Evolutionary conservation across 2,329 filamentous ascomycete genomes (phyloP), one percentile per base, ranked within the genome.

Genomic region (Pseudofabraea citricarpa): DNA sequence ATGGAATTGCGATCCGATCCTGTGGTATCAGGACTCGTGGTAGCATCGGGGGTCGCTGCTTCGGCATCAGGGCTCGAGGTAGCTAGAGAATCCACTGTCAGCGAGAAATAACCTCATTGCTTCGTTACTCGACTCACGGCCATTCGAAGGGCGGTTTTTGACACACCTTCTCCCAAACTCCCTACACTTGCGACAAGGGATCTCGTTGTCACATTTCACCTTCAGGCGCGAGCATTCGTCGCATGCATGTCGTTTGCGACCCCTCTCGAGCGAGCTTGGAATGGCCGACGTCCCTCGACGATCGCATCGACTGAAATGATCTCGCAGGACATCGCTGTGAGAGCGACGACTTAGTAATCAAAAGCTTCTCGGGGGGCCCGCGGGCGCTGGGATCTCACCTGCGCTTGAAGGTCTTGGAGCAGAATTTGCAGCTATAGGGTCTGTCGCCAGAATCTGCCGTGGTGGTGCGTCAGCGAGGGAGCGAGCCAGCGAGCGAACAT

Each of bases 321-420:
- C 59, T 40, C 59, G 49, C 18, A 62, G 49, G 16, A 62, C 59
- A 57, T 62, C 59, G 27, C 59, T 62, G 16, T 61, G n/a, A n/a
- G n/a, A n/a, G n/a, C n/a, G n/a, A n/a, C n/a, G n/a, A n/a, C n/a
- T n/a, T n/a, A n/a, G n/a, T n/a, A n/a, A n/a, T n/a, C n/a, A n/a
- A n/a, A n/a, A n/a, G n/a, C n/a, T n/a, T n/a, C n/a, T n/a, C n/a
- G n/a, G n/a, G n/a, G n/a, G n/a, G n/a, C n/a, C n/a, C n/a, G n/a
- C n/a, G n/a, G n/a, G n/a, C n/a, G n/a, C n/a, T n/a, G n/a, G 19
- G 26, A 32, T 49, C 48, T 26, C 50, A 53, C 59, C 58, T 62
- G 45, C 59, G 57, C 41, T 61, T 61, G 52, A 62, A 62, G 6
- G 56, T 60, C 44, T 62, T 62, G 43, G 54, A 52, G 50, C 59